Evolutionary conservation across 129 eudicot genomes (phyloP), one percentile per base, ranked within the genome.

Genomic region (Flaveria trinervia): DNA sequence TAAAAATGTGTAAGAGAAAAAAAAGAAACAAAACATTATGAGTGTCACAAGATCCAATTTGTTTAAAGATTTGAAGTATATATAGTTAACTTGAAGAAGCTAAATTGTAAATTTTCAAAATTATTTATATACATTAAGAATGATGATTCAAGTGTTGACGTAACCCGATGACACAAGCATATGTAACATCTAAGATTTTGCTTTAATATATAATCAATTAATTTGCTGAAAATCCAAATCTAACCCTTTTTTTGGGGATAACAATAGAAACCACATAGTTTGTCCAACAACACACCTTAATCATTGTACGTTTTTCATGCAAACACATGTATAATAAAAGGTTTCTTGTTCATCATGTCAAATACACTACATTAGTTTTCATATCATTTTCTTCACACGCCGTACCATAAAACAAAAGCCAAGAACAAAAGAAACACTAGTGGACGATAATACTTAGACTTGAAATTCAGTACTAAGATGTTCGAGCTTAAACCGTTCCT

Each of bases 401-500:
- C 69, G 18, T 80, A 30, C 64, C 64, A 73, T 44, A 69, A 44
- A 66, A 43, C 7, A 26, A 64, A 67, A 56, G 20, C n/a, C 15
- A 25, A 73, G 39, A 52, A 65, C 52, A 15, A 54, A 72, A 44
- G 54, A 65, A 64, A 79, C 73, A 64, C 72, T 50, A 33, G 41
- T 33, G 33, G 16, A 15, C 57, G 39, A 54, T 56, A 20, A 5
- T 46, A 68, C 49, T 60, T 22, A 18, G 41, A 36, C 41, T 36
- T 36, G 41, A 36, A 36, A 70, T 44, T 86, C 85, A 2, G 61
- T 79, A 57, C 79, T 84, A 43, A 76, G 33, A 46, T 80, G 68
- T 48, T 88, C 87, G 11, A 84, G 96, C 83, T 65, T 80, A 76
- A 92, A 88, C 54, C 96, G 85, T 83, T 92, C 94, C 11, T 77